Base-by-base conservation (phyloP, 164 flowering plant species). In the Stephania cephalantha region DNA sequence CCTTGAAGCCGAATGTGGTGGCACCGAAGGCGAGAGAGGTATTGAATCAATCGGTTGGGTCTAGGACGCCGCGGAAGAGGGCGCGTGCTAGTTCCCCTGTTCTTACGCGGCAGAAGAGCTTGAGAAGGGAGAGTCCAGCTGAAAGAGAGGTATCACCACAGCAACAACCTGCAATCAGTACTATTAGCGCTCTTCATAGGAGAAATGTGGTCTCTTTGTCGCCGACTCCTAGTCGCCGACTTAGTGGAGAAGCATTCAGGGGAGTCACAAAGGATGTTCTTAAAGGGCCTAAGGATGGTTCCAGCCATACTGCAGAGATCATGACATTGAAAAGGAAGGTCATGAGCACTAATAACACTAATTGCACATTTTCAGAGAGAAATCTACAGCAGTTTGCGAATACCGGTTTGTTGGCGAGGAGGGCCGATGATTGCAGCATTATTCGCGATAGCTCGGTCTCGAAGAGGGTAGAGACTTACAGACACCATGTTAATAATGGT, bases 161-260 rank as follows among this genome's bases (percentile, higher is more conserved):
- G 1, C 42, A 2, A 48, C 53, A 48, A 48, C 11, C 63, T 35
- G 35, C 30, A 53, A 15, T 20, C 53, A 72, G 53, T 1, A 18
- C 64, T 9, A 13, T 18, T 2, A 61, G 35, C 52, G 70, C 73
- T 11, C 15, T 71, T 61, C 78, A 77, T 6, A 75, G 74, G 44
- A 73, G 84, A 52, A 73, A 63, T 6, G 52, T 80, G 80, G 78
- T 82, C 58, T 81, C 86, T 29, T 86, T 86, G 2, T 88, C 91
- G 52, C 88, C 89, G 3, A 86, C 91, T 70, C 88, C 90, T 1
- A 82, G 85, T 48, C 77, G 87, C 35, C 82, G 86, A 76, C 82
- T 79, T 65, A 76, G 73, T 12, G 76, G 78, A 0, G 85, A 83
- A 30, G 6, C 70, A 22, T n/a, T 63, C 65, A 71, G 77, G 46